These are phyloP conservation scores for Nadsonia starkeyi-henricii DNA, from an alignment of 1,139 yeast species.

Conservation along the genomic window DNA sequence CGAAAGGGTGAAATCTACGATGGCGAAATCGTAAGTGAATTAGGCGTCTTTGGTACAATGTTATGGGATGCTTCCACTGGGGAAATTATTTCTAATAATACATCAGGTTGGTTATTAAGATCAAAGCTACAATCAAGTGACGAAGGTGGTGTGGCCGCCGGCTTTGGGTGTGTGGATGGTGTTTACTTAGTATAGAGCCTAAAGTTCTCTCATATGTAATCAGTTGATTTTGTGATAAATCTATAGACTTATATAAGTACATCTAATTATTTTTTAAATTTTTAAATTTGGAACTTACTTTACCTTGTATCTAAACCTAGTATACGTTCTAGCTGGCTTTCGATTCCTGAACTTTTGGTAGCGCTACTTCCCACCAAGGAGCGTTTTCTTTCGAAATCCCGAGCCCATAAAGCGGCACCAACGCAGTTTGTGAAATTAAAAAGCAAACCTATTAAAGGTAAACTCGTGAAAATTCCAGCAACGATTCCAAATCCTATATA, in stretches of 20 bases:
- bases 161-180: conserved; percentile 92
- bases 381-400: conserved; percentile 15
- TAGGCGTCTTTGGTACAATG: conserved; percentile 80
- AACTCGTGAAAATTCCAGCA: conserved; percentile 42
- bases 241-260: not conserved
- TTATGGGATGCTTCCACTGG: conserved; percentile 55
- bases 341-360: no score
- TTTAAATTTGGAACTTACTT: not conserved
- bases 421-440: conserved; percentile 53
- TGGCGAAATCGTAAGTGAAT: conserved; percentile 72
- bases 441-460: conserved; percentile 47
- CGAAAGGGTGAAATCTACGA: conserved; percentile 46
- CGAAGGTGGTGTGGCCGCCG: conserved; percentile 99
- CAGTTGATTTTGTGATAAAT: not conserved
- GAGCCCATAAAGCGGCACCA: conserved; percentile 67
- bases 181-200: conserved; percentile 26
- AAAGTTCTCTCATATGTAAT: no score
- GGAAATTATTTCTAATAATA: conserved; percentile 44
- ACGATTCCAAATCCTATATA: conserved; percentile 41
- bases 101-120: conserved; percentile 75
- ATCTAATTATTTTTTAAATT: not conserved
- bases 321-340: no score
- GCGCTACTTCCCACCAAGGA: no score
- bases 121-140: conserved; percentile 76
- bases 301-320: not conserved